These are phyloP conservation scores for Carex sylvatica DNA, from an alignment of 202 grass and related monocot genomes.

Conservation along the genomic window DNA sequence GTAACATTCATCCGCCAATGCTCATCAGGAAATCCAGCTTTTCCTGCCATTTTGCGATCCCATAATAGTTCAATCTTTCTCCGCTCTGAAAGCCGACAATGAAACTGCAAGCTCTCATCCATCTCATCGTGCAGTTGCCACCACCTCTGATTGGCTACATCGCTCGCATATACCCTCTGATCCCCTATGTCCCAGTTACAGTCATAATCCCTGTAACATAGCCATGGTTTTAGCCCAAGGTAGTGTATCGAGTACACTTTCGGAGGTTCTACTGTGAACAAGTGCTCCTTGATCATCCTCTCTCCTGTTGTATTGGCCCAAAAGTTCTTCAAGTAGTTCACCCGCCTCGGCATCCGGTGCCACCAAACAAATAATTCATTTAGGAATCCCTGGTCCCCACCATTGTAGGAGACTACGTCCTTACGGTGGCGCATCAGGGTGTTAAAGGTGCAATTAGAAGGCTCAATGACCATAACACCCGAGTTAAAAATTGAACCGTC, in stretches of 20 bases:
- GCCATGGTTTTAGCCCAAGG: constrained; percentile 74
- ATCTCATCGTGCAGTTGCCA: constrained; percentile 84
- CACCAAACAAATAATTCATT: constrained; percentile 98
- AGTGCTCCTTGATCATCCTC: constrained; percentile 49
- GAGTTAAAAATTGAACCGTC: constrained; percentile 71
- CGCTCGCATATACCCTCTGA: constrained; percentile 71
- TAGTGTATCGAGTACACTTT: constrained; percentile 68
- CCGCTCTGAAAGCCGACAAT: constrained; percentile 51
- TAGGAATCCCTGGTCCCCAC: constrained; percentile 87
- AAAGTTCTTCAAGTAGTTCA: constrained; percentile 92
- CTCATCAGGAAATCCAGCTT: constrained; percentile 39
- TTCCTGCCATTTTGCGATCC: constrained; percentile 56
- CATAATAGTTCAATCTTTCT: constrained; percentile 57
- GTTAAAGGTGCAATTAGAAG: constrained; percentile 67
- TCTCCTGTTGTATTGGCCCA: constrained; percentile 63
- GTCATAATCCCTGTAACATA: constrained; percentile 91
- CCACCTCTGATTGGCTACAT: constrained; percentile 58
- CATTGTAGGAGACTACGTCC: constrained; percentile 70
- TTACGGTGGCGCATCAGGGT: constrained; percentile 39
- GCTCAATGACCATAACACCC: constrained; percentile 77
- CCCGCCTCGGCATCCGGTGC: constrained; percentile 71
- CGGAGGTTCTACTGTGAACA: constrained; percentile 53
- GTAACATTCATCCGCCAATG: constrained; percentile 84
- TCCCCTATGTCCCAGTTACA: constrained; percentile 77
- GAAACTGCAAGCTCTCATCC: constrained; percentile 47